A percentile compares a stretch with the other conserved stretches of the same genome.
Evolutionary conservation across 1,139 yeast species (phyloP).

Genomic region (Kodamaea plutei): DNA sequence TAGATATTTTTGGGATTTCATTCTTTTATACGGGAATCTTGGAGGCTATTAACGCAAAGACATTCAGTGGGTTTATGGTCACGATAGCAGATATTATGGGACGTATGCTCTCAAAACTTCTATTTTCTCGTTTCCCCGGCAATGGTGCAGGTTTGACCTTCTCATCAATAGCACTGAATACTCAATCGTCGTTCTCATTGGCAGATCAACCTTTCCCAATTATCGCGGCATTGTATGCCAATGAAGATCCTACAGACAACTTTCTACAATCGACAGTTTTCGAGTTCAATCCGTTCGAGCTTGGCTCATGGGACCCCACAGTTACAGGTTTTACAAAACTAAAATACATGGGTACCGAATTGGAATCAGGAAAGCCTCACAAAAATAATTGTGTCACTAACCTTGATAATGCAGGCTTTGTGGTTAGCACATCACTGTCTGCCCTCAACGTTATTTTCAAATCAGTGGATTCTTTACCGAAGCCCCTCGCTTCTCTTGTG

Average conservation of each 20-base stretch:
- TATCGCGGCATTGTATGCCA: slow-evolving; percentile 15
- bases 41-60: slow-evolving; percentile 11
- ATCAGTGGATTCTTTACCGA: slow-evolving; percentile 41
- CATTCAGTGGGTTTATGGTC: slow-evolving; percentile 13
- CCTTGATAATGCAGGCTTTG: slow-evolving; percentile 19
- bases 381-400: slow-evolving; percentile 14
- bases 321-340: slow-evolving; percentile 21
- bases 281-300: slow-evolving; percentile 19
- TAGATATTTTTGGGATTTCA: neutral
- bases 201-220: slow-evolving; percentile 18
- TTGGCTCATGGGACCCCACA: slow-evolving; percentile 22
- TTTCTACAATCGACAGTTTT: slow-evolving; percentile 17
- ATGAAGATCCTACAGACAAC: slow-evolving; percentile 13
- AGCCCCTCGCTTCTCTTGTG: slow-evolving; percentile 34
- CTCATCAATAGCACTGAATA: slow-evolving; percentile 24
- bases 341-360: slow-evolving; percentile 28
- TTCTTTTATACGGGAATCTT: neutral
- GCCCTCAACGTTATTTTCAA: slow-evolving; percentile 39
- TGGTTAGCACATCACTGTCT: slow-evolving; percentile 18
- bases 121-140: slow-evolving; percentile 15
- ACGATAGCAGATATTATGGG: slow-evolving; percentile 18
- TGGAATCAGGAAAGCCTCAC: slow-evolving; percentile 23
- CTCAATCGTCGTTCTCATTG: slow-evolving; percentile 8
- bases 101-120: neutral
- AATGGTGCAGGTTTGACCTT: slow-evolving; percentile 18